Conservation (phyloP, 1,284 basidiomycete genomes). For the Apiotrichum mycotoxinovorans region DNA sequence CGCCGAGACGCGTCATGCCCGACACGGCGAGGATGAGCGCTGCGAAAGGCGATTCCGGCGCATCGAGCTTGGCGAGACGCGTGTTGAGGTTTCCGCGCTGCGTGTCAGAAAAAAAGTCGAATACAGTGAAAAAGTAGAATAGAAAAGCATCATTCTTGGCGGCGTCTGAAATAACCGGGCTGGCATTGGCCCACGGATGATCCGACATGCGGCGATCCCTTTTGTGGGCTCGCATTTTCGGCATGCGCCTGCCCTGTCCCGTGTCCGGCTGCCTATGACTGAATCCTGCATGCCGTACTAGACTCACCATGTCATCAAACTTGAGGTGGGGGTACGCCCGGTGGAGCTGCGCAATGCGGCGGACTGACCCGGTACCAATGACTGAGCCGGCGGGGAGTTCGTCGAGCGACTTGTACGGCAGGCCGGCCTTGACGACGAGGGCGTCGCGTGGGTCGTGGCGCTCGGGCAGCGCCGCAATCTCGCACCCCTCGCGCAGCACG, state of each 20-base stretch:
- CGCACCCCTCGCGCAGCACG: conserved; percentile 73
- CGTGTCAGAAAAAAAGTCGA: not conserved
- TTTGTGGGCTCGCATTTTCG: too few species aligned
- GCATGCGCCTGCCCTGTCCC: too few species aligned
- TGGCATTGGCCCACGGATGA: not conserved
- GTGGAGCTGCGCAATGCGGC: conserved; percentile 86
- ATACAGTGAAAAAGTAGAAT: not conserved
- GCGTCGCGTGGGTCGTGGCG: conserved; percentile 88
- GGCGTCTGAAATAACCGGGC: not conserved
- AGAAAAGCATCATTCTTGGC: not conserved
- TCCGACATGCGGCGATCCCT: too few species aligned
- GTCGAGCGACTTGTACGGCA: conserved; percentile 68
- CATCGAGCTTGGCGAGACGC: conserved; percentile 86
- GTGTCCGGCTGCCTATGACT: too few species aligned
- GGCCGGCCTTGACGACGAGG: conserved; percentile 77
- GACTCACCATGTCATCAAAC: conserved; percentile 84
- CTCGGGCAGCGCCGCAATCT: conserved; percentile 79
- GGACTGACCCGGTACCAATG: conserved; percentile 90
- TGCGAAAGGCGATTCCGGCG: conserved; percentile 69
- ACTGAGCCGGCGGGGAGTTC: conserved; percentile 86
- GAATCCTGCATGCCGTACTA: too few species aligned
- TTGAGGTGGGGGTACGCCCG: conserved; percentile 71
- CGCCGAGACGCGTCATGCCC: conserved; percentile 78
- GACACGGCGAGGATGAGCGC: conserved; percentile 92
- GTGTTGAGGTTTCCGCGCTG: conserved; percentile 63